These are phyloP conservation scores for Wickerhamiella dianesei DNA, from an alignment of 805 yeast species.

Conservation along the genomic window DNA sequence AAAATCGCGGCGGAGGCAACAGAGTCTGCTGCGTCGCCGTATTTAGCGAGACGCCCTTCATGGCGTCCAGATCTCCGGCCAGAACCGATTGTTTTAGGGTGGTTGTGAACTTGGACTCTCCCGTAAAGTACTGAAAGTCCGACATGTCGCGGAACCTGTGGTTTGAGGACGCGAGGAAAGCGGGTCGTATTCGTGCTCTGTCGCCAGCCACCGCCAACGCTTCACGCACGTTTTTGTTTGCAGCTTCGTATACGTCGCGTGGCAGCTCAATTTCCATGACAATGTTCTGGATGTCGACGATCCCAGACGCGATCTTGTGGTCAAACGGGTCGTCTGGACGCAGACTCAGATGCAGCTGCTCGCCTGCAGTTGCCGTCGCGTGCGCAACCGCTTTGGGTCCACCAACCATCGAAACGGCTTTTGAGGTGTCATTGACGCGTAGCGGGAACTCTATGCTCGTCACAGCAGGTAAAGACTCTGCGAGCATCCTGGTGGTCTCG, in stretches of 20 bases:
- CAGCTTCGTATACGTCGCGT: slow-evolving; percentile 17
- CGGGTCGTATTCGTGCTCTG: slow-evolving; percentile 40
- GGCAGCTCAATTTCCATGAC: slow-evolving; percentile 26
- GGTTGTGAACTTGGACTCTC: slow-evolving; percentile 38
- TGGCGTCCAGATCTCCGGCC: slow-evolving; percentile 30
- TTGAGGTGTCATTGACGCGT: slow-evolving; percentile 36
- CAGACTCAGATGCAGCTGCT: slow-evolving; percentile 25
- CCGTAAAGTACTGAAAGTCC: slow-evolving; percentile 68
- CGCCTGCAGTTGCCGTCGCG: slow-evolving; percentile 24
- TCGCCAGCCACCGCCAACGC: slow-evolving; percentile 53
- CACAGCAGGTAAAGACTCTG: background rate
- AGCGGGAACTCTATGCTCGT: slow-evolving; percentile 57
- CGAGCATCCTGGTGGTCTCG: background rate
- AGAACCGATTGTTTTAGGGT: slow-evolving; percentile 31
- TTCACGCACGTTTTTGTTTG: slow-evolving; percentile 33
- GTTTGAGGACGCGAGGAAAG: slow-evolving; percentile 52
- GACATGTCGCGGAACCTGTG: slow-evolving; percentile 73
- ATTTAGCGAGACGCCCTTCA: slow-evolving; percentile 26
- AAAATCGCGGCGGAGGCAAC: slow-evolving; percentile 78
- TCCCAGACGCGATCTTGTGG: slow-evolving; percentile 36
- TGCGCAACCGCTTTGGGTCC: slow-evolving; percentile 31
- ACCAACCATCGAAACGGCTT: slow-evolving; percentile 37
- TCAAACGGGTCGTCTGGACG: slow-evolving; percentile 27
- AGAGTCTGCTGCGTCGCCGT: slow-evolving; percentile 38
- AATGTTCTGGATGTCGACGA: slow-evolving; percentile 20